phyloP scores from a whole-genome alignment of 148 eudicot genomes.

The Rhododendron mucronatum region DNA sequence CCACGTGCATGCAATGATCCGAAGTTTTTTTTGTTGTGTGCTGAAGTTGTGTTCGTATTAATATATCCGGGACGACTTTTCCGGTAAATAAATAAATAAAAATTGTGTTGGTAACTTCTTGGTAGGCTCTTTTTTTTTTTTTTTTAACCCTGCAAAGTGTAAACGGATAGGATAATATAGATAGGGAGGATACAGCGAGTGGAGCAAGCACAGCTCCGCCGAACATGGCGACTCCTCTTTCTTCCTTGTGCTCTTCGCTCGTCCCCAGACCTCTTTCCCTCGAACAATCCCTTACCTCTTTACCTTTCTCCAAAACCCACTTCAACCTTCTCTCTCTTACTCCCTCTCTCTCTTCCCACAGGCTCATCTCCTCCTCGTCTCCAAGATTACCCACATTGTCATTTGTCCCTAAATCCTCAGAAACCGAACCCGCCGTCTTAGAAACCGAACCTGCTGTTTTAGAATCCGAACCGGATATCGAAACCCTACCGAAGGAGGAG shows the following conservation, averaged over 20 bases:
- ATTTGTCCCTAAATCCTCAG: conserved; percentile 28
- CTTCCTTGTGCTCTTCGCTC: conserved; percentile 35
- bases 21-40: no score
- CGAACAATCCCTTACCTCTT: conserved; percentile 27
- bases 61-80: no score
- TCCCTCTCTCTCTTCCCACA: conserved; percentile 30
- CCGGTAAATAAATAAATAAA: no score
- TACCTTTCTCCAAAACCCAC: conserved; percentile 26
- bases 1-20: no score
- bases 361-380: conserved; percentile 20
- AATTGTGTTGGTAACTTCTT: no score
- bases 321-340: conserved; percentile 26
- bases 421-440: conserved; percentile 20
- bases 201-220: conserved; percentile 8
- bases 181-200: not conserved
- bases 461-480: conserved; percentile 15
- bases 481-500: conserved; percentile 2
- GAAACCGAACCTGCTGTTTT: conserved; percentile 22
- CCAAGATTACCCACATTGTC: conserved; percentile 13
- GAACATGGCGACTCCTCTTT: conserved; percentile 36
- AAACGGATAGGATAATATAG: not conserved
- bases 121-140: no score
- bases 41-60: no score
- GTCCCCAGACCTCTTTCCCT: conserved; percentile 18
- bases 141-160: not conserved